Evolutionary conservation across 2,329 filamentous ascomycete species (phyloP), one percentile per base, ranked within the genome.

Genomic region (Colletotrichum orbiculare): DNA sequence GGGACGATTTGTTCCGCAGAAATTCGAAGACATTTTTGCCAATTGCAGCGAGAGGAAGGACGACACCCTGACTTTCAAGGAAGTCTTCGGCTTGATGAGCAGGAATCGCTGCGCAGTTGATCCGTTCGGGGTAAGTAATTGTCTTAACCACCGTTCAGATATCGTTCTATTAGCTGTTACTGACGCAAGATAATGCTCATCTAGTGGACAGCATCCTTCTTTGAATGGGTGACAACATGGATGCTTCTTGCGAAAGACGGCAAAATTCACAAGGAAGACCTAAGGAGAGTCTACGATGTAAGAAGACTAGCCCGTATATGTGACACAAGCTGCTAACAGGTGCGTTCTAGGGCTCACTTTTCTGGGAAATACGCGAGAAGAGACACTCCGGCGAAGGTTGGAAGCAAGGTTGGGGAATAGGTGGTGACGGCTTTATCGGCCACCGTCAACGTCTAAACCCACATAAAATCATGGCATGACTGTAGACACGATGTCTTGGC

Each of bases 161-260:
- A 25, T 25, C 25, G 3, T 25, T 12, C 6, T 0, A 8, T 2
- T 33, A 54, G 8, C 17, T 48, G 42, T 8, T 25, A 5, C 12
- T 2, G 10, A 37, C n/a, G n/a, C 25, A 39, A 25, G 3, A 4
- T 25, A 25, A 25, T 25, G 25, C 43, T 46, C n/a, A 46, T 41
- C 38, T 33, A 70, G 67, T 72, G 69, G 69, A 46, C 48, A 3
- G 68, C 62, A 7, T 53, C 64, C 1, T 48, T 70, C 10, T 69
- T 68, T 52, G 61, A 70, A 78, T 80, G 80, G 79, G 69, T 79
- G 3, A 83, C 82, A 0, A 82, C 82, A 1, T 85, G 82, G 67
- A 69, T 87, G 37, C 74, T 88, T 33, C 72, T 86, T 79, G 83
- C 85, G 2, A 78, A 81, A 50, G 83, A 88, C 69, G 85, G 85